These are phyloP conservation scores for Hypomontagnella monticulosa DNA, from an alignment of 495 filamentous ascomycete species.

Conservation along the genomic window DNA sequence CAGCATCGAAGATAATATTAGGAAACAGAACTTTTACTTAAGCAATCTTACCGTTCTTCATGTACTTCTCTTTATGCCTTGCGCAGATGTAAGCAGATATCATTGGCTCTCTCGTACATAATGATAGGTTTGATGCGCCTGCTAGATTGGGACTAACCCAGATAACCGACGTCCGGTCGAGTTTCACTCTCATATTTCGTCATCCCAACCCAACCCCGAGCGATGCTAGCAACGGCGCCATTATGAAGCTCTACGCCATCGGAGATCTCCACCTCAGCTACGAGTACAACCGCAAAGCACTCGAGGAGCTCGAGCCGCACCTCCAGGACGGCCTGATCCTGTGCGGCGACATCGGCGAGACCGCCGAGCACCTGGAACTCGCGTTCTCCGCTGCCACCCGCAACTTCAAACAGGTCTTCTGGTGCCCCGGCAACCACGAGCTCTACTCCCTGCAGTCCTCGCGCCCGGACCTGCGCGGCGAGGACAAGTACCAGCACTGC, in stretches of 20 bases:
- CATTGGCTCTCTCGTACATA: slow-evolving; percentile 23
- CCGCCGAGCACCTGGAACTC: slow-evolving; percentile 41
- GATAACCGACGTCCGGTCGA: not conserved
- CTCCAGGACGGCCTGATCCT: slow-evolving; percentile 48
- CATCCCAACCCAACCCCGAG: slow-evolving; percentile 9
- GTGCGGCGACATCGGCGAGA: slow-evolving; percentile 49
- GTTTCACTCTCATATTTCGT: slow-evolving; percentile 15
- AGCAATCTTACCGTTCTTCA: not conserved
- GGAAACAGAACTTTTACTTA: not conserved
- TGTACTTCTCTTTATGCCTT: not conserved
- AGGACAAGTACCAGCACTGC: slow-evolving; percentile 45
- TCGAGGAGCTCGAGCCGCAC: slow-evolving; percentile 42
- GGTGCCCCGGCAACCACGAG: slow-evolving; percentile 51
- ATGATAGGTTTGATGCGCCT: slow-evolving; percentile 10
- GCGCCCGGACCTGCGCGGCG: slow-evolving; percentile 39
- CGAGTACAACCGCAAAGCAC: slow-evolving; percentile 43
- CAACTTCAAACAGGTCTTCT: slow-evolving; percentile 44
- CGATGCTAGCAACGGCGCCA: slow-evolving; percentile 18
- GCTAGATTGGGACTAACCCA: slow-evolving; percentile 10
- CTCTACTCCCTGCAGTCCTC: slow-evolving; percentile 45
- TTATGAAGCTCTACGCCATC: slow-evolving; percentile 51
- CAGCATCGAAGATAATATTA: not conserved
- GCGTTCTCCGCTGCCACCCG: slow-evolving; percentile 41
- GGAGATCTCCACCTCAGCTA: slow-evolving; percentile 50
- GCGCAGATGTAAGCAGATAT: slow-evolving; percentile 15